Evolutionary conservation across 441 rosid genomes (phyloP).

Genomic region (Populus hybrid): DNA sequence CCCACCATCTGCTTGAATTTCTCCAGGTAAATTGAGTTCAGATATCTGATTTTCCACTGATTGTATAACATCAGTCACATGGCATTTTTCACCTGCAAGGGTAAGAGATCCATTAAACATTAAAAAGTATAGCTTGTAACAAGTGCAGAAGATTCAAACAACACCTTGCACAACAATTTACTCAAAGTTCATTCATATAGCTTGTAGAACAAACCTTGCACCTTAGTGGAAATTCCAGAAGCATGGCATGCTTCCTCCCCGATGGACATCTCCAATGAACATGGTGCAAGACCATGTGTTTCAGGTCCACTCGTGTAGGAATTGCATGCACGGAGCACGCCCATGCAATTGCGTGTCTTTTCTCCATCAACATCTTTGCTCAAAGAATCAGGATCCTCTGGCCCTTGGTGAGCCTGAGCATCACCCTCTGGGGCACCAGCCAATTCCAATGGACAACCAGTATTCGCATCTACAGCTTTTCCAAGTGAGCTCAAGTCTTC

Average conservation of each 20-base stretch:
- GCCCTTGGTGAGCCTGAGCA: conserved; percentile 31
- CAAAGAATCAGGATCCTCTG: conserved; percentile 22
- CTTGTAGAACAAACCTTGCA: conserved; percentile 56
- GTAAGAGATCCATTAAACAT: conserved; percentile 2
- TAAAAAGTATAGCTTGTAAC: background rate
- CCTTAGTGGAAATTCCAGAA: conserved; percentile 37
- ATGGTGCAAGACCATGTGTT: conserved; percentile 18
- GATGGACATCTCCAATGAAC: background rate
- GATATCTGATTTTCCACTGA: conserved; percentile 37
- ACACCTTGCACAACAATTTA: conserved; percentile 5
- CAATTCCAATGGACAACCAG: conserved; percentile 31
- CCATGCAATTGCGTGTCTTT: conserved; percentile 19
- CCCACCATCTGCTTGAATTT: conserved; percentile 28
- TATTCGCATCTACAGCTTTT: conserved; percentile 24
- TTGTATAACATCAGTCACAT: conserved; percentile 21
- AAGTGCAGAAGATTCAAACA: background rate
- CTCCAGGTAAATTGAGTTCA: conserved; percentile 39
- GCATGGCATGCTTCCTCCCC: conserved; percentile 25
- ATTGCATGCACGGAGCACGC: conserved; percentile 34
- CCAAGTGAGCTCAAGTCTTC: conserved; percentile 22
- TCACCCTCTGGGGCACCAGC: conserved; percentile 27
- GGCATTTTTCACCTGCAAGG: conserved; percentile 36
- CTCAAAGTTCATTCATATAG: conserved; percentile 21
- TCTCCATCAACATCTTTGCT: conserved; percentile 19
- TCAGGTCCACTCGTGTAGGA: conserved; percentile 23